phyloP scores from a whole-genome alignment of 306 rosid genomes.

The Castanopsis chinensis region DNA sequence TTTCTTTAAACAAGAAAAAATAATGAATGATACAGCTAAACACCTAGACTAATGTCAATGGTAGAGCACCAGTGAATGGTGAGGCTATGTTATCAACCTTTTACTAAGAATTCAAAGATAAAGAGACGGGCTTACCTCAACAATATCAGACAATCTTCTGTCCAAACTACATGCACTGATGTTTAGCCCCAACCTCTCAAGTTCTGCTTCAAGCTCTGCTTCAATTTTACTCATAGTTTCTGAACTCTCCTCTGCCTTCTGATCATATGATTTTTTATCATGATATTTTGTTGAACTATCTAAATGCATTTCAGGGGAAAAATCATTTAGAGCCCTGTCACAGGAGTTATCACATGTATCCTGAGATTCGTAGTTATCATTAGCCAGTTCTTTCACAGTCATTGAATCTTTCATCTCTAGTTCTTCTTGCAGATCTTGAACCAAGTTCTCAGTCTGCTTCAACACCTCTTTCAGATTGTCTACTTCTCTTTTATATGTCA shows the following conservation, averaged over 20 bases:
- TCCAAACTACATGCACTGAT: slow-evolving; percentile 49
- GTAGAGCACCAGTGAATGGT: neutral
- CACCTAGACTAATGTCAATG: neutral
- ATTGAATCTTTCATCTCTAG: slow-evolving; percentile 83
- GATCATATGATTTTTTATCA: slow-evolving; percentile 33
- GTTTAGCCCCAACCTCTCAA: slow-evolving; percentile 77
- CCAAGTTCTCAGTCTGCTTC: slow-evolving; percentile 72
- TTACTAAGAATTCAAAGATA: neutral
- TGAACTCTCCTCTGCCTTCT: slow-evolving; percentile 53
- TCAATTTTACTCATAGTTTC: slow-evolving; percentile 81
- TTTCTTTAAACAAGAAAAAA: neutral
- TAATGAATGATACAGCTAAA: neutral
- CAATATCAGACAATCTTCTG: slow-evolving; percentile 46
- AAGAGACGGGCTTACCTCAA: slow-evolving; percentile 54
- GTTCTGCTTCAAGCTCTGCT: slow-evolving; percentile 99
- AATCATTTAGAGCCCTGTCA: slow-evolving; percentile 31
- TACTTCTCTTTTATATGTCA: slow-evolving; percentile 52
- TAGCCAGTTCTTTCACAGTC: slow-evolving; percentile 73
- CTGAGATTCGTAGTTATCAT: slow-evolving; percentile 51
- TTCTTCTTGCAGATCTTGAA: slow-evolving; percentile 91
- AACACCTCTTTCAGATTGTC: slow-evolving; percentile 53
- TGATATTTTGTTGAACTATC: slow-evolving; percentile 31
- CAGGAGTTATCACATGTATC: slow-evolving; percentile 44
- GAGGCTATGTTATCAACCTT: neutral
- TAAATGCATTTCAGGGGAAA: slow-evolving; percentile 44